Evolutionary conservation across 1,139 yeast genomes (phyloP).

Genomic region (Sugiyamaella neomexicana): DNA sequence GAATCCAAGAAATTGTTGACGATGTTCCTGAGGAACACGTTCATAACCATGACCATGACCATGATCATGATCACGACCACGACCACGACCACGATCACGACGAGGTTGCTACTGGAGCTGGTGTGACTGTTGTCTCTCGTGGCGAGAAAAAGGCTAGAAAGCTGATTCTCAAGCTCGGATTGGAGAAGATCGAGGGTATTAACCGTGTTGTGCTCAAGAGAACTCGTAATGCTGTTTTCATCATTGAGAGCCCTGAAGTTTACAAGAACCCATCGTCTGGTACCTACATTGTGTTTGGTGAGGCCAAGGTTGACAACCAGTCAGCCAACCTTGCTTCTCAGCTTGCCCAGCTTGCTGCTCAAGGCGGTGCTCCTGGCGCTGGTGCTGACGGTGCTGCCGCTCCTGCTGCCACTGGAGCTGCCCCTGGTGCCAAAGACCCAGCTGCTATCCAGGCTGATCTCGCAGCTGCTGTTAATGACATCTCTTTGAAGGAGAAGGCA

Average conservation of each 20-base stretch:
- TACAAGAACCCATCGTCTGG: constrained; percentile 89
- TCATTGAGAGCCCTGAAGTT: constrained; percentile 93
- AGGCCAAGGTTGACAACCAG: constrained; percentile 88
- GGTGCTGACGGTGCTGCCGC: constrained; percentile 26
- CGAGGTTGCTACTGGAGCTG: constrained; percentile 81
- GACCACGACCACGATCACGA: constrained; percentile 41
- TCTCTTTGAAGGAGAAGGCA: constrained; percentile 31
- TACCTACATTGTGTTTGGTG: constrained; percentile 95
- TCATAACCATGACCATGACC: constrained; percentile 28
- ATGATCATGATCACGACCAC: constrained; percentile 32
- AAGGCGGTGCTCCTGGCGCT: constrained; percentile 32
- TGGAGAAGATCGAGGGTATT: constrained; percentile 90
- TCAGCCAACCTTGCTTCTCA: constrained; percentile 39
- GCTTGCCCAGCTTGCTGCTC: constrained; percentile 35
- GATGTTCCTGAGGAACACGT: constrained; percentile 28
- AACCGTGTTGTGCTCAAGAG: constrained; percentile 95
- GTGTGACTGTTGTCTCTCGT: constrained; percentile 79
- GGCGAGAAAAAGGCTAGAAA: constrained; percentile 97
- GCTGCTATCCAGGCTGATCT: constrained; percentile 88
- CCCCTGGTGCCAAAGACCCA: constrained; percentile 54
- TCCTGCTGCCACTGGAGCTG: constrained; percentile 43
- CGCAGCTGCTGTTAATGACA: constrained; percentile 69
- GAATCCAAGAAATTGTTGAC: constrained; percentile 38
- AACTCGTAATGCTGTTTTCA: constrained; percentile 88
- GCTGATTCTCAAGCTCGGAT: constrained; percentile 81